These are phyloP conservation scores for Mycena capillaripes DNA, from an alignment of 768 basidiomycete species.

Conservation along the genomic window DNA sequence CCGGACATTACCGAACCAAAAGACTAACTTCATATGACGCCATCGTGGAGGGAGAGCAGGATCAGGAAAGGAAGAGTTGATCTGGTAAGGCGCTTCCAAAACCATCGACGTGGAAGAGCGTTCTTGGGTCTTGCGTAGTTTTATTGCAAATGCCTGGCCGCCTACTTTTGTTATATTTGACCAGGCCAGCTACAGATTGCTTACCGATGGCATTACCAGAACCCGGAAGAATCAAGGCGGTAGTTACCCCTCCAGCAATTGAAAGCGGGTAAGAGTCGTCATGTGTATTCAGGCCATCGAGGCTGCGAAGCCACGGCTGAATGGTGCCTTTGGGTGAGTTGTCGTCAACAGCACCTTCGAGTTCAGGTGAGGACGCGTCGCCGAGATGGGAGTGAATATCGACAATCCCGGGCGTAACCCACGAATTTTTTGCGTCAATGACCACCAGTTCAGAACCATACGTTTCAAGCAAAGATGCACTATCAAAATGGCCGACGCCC, in stretches of 20 bases:
- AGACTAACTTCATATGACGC: slow-evolving; percentile 82
- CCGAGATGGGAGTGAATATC: slow-evolving; percentile 81
- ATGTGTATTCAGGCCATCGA: slow-evolving; percentile 88
- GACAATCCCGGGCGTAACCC: slow-evolving; percentile 85
- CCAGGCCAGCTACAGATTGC: neutral
- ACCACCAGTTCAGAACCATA: slow-evolving; percentile 59
- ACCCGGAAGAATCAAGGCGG: slow-evolving; percentile 82
- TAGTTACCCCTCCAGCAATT: slow-evolving; percentile 87
- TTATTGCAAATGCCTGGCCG: slow-evolving; percentile 84
- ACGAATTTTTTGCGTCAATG: slow-evolving; percentile 76
- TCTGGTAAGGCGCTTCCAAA: slow-evolving; percentile 78
- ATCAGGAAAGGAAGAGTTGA: slow-evolving; percentile 65
- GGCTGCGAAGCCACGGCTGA: slow-evolving; percentile 75
- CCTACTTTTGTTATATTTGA: slow-evolving; percentile 56
- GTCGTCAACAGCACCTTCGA: slow-evolving; percentile 67
- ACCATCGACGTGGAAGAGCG: slow-evolving; percentile 81
- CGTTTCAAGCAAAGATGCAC: slow-evolving; percentile 37
- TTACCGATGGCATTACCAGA: slow-evolving; percentile 75
- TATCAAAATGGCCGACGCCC: slow-evolving; percentile 64
- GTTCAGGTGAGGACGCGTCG: slow-evolving; percentile 61
- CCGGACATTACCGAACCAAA: neutral
- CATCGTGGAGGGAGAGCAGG: slow-evolving; percentile 66
- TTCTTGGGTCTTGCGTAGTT: slow-evolving; percentile 80
- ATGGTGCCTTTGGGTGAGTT: slow-evolving; percentile 66
- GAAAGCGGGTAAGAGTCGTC: slow-evolving; percentile 79